Base-by-base conservation (phyloP, 2,329 filamentous ascomycete species). In the Neospermospora avenae region DNA sequence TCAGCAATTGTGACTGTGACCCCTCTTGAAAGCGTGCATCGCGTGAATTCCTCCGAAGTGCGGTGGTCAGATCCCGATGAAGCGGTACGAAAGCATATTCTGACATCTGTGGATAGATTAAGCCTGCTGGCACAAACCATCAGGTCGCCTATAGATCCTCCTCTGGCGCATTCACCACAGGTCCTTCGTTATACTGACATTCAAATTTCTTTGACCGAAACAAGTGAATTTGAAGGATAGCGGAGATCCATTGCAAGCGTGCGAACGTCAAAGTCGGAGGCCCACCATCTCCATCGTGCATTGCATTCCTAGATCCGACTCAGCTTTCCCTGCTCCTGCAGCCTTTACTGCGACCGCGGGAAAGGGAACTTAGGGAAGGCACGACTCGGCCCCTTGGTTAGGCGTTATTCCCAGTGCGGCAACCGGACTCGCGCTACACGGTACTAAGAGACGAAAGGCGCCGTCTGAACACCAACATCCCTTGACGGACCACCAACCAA, bases 381-480 rank as follows among this genome's bases (percentile, higher is more conserved):
- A 65, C 66, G 67, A 66, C 46, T 63, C 68, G 64, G 63, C 44
- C 65, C 65, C 66, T 64, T 65, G 41, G 39, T 56, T 37, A 60
- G 35, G 24, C 34, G 61, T 48, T 45, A 20, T 48, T 14, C 55
- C 54, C 53, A 45, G 52, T 51, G 20, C 60, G 44, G 55, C 44
- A 52, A 22, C 20, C 55, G 57, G 57, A 62, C 45, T 57, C n/a
- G 39, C 60, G 57, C 55, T 55, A 58, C 39, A 34, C 8, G 11
- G n/a, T 37, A 45, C 49, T 60, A 56, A 45, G 51, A 54, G 52
- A 24, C 35, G 39, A 55, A 56, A 59, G 45, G 34, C 58, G 52
- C 61, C 53, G 55, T 58, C 49, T 34, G 51, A 49, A 57, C 55
- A 42, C 55, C 55, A 62, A 61, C 51, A 35, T 34, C 34, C 20